Evolutionary conservation across 192 early-diverging fungal genomes (phyloP).

Genomic region (Dissophora globulifera): DNA sequence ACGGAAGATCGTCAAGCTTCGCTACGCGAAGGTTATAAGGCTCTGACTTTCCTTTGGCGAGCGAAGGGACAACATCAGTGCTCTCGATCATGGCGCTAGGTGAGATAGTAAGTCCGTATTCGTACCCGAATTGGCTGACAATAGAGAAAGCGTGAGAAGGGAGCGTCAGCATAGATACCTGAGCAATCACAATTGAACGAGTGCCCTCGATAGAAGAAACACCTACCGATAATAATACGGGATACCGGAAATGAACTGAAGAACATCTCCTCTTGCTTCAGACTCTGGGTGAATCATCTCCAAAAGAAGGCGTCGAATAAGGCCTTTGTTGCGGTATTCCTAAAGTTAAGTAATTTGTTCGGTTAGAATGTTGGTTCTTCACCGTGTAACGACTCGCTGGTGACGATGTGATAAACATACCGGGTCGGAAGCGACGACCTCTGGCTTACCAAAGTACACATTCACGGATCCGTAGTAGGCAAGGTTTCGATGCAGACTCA

Average conservation of each 20-base stretch:
- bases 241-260: conserved; percentile 37
- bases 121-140: conserved; percentile 51
- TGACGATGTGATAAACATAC: background rate
- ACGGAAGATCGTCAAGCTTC: conserved; percentile 26
- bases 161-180: too few species aligned
- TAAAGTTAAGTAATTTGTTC: background rate
- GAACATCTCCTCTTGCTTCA: conserved; percentile 13
- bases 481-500: conserved; percentile 1
- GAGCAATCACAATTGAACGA: too few species aligned
- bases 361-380: background rate
- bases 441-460: conserved; percentile 13
- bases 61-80: background rate
- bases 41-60: background rate
- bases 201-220: too few species aligned
- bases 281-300: conserved; percentile 34
- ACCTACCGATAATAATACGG: conserved; percentile 39
- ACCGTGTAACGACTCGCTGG: background rate
- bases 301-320: conserved; percentile 16
- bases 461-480: conserved; percentile 28
- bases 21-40: conserved; percentile 5
- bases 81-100: background rate
- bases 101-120: conserved; percentile 19
- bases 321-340: conserved; percentile 26
- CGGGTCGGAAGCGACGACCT: conserved; percentile 9
- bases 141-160: too few species aligned